Evolutionary conservation across 305 asterid genomes (phyloP).

Genomic region (Coffea humblotiana): DNA sequence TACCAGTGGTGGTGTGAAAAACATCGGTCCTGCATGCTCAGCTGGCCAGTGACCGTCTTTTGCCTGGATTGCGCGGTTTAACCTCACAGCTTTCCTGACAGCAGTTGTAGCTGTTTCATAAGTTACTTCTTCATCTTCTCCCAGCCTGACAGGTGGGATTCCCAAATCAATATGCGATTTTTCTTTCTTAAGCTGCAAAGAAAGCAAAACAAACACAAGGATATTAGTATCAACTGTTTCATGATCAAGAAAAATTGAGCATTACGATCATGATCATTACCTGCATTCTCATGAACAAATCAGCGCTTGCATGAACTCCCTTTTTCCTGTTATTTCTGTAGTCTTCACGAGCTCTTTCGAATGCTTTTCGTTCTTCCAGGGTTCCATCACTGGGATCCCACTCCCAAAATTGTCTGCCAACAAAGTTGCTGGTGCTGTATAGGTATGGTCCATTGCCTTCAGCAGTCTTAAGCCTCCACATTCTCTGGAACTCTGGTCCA

Average conservation of each 20-base stretch:
- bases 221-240: neutral
- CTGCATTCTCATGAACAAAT: slow-evolving; percentile 37
- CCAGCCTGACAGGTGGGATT: slow-evolving; percentile 53
- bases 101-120: slow-evolving; percentile 51
- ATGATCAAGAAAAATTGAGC: no score
- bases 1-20: slow-evolving; percentile 66
- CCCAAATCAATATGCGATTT: slow-evolving; percentile 44
- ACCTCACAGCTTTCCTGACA: slow-evolving; percentile 56
- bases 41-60: slow-evolving; percentile 88
- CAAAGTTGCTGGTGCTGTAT: slow-evolving; percentile 27
- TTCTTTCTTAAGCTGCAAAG: slow-evolving; percentile 20
- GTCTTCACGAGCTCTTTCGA: slow-evolving; percentile 18
- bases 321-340: slow-evolving; percentile 14
- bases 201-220: no score
- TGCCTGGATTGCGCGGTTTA: slow-evolving; percentile 69
- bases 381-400: slow-evolving; percentile 26
- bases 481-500: neutral
- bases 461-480: slow-evolving; percentile 30
- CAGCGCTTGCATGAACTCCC: slow-evolving; percentile 31
- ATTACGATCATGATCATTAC: neutral
- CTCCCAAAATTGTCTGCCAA: slow-evolving; percentile 30
- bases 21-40: slow-evolving; percentile 64
- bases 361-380: slow-evolving; percentile 18
- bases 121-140: slow-evolving; percentile 23
- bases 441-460: slow-evolving; percentile 28